Evolutionary conservation across 2,329 filamentous ascomycete genomes (phyloP).

Genomic region (Coniochaeta hoffmannii): DNA sequence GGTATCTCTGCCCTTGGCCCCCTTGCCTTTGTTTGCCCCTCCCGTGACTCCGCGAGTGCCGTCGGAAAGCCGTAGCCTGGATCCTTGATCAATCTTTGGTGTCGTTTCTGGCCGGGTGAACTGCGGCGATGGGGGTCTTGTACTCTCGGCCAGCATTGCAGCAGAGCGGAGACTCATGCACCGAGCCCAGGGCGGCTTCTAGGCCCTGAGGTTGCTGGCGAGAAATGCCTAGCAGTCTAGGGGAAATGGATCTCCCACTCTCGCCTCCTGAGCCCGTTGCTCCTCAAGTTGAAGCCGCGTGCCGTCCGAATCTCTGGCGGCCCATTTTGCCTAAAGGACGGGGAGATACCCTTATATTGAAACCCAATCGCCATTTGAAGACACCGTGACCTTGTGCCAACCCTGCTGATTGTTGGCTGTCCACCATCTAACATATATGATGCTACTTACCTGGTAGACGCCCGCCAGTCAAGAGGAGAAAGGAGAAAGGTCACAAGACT

Average conservation of each 20-base stretch:
- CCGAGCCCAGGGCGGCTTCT: not conserved
- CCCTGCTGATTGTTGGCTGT: not conserved
- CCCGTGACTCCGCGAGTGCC: not conserved
- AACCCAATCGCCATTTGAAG: conserved; percentile 1
- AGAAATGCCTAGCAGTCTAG: not conserved
- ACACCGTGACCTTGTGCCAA: not conserved
- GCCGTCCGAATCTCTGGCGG: not conserved
- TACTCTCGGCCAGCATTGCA: not conserved
- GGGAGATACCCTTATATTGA: conserved; percentile 3
- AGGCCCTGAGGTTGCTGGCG: not conserved
- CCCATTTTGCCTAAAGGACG: conserved; percentile 2
- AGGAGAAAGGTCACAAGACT: not conserved
- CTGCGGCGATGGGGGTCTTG: not conserved
- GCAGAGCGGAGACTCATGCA: not conserved
- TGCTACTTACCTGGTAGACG: not conserved
- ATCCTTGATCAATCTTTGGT: too few relatives aligned
- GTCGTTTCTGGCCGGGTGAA: not conserved
- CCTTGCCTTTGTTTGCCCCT: not conserved
- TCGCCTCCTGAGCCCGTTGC: not conserved
- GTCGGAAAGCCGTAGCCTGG: too few relatives aligned
- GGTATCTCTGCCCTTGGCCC: not conserved
- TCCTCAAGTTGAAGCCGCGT: not conserved
- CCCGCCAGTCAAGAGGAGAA: not conserved
- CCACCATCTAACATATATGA: not conserved
- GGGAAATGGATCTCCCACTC: not conserved